phyloP scores from a whole-genome alignment of 179 eudicot genomes.

The Amaranthus tricolor region DNA sequence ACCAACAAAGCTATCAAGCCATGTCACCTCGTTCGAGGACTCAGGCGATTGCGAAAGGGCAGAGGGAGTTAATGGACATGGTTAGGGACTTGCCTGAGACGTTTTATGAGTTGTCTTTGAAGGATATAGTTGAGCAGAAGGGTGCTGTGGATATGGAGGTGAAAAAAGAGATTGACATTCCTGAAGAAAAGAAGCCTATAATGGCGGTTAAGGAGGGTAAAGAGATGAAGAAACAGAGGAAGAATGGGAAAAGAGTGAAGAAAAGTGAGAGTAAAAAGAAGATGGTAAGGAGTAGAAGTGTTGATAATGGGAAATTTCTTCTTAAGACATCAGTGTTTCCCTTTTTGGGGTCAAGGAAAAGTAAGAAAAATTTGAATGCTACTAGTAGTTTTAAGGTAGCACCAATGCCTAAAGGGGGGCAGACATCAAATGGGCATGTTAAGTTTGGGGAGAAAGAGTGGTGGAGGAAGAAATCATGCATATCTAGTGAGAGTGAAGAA shows the following conservation, averaged over 20 bases:
- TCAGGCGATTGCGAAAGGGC: slow-evolving; percentile 74
- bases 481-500: slow-evolving; percentile 35
- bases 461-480: slow-evolving; percentile 42
- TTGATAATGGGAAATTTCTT: slow-evolving; percentile 53
- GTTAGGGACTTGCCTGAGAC: slow-evolving; percentile 77
- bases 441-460: slow-evolving; percentile 37
- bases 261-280: slow-evolving; percentile 44
- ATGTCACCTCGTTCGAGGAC: slow-evolving; percentile 53
- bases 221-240: slow-evolving; percentile 8
- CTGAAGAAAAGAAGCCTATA: slow-evolving; percentile 27
- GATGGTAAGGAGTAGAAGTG: slow-evolving; percentile 44
- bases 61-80: slow-evolving; percentile 83
- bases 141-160: slow-evolving; percentile 10
- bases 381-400: slow-evolving; percentile 36
- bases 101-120: slow-evolving; percentile 62
- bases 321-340: slow-evolving; percentile 61
- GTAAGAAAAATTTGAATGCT: slow-evolving; percentile 29
- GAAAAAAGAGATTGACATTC: slow-evolving; percentile 21
- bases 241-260: slow-evolving; percentile 34
- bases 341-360: slow-evolving; percentile 39
- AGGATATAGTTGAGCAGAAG: slow-evolving; percentile 58
- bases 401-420: slow-evolving; percentile 17
- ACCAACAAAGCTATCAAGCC: slow-evolving; percentile 13
- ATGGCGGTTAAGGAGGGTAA: slow-evolving; percentile 5
- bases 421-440: slow-evolving; percentile 15